phyloP scores from a whole-genome alignment of 176 grass and related monocot species.

The Triticum dicoccoides region DNA sequence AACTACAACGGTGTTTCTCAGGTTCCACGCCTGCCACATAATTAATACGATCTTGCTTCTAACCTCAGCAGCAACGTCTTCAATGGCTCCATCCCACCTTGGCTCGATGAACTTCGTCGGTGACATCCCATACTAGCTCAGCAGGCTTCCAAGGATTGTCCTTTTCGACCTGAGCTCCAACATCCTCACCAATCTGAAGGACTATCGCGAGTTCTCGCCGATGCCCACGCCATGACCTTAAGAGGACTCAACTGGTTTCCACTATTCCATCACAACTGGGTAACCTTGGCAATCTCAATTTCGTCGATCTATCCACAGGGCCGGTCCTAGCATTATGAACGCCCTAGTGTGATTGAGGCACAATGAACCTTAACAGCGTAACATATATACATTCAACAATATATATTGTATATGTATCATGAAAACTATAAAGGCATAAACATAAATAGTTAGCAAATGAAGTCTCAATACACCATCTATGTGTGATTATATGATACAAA shows the following conservation, averaged over 20 bases:
- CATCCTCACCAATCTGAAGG: slow-evolving; percentile 26
- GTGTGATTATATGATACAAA: no score
- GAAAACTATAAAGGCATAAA: no score
- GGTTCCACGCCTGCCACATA: no score
- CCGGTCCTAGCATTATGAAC: no score
- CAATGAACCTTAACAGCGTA: no score
- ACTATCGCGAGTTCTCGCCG: slow-evolving; percentile 28
- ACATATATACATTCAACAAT: no score
- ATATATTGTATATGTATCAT: no score
- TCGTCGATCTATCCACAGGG: background rate
- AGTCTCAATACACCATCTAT: no score
- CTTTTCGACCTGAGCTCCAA: slow-evolving; percentile 50
- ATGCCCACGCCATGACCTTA: slow-evolving; percentile 41
- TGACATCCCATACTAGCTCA: slow-evolving; percentile 44
- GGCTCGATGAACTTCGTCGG: slow-evolving; percentile 29
- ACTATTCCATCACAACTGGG: slow-evolving; percentile 32
- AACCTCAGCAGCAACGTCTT: slow-evolving; percentile 49
- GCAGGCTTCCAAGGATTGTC: slow-evolving; percentile 32
- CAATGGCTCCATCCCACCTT: slow-evolving; percentile 36
- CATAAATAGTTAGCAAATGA: no score
- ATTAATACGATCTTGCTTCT: no score
- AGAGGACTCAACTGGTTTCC: slow-evolving; percentile 2
- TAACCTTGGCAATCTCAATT: slow-evolving; percentile 23
- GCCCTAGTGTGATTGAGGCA: no score
- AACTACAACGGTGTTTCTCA: no score